A percentile compares a stretch with the other conserved stretches of the same genome.
Conservation (phyloP, 345 rosid species). For the Anacardium occidentale region DNA sequence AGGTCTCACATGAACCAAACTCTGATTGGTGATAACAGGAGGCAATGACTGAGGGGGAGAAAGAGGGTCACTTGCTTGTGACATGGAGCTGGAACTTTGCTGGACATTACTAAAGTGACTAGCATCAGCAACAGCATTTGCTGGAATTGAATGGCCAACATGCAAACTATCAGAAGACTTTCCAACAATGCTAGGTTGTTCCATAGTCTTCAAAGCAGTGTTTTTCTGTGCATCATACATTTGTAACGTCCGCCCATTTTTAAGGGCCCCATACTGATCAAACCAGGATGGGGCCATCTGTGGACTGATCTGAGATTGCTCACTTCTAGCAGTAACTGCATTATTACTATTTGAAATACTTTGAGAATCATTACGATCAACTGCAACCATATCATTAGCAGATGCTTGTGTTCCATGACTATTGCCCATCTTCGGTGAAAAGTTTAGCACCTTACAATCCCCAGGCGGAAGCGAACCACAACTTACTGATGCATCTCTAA, state of each 20-base stretch:
- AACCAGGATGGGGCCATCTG: slow-evolving; percentile 85
- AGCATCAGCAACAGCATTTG: slow-evolving; percentile 35
- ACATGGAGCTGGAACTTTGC: slow-evolving; percentile 30
- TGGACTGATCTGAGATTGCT: slow-evolving; percentile 57
- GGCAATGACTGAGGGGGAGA: slow-evolving; percentile 37
- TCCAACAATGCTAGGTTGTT: slow-evolving; percentile 40
- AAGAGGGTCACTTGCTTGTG: slow-evolving; percentile 36
- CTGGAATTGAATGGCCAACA: slow-evolving; percentile 33
- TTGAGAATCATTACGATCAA: slow-evolving; percentile 40
- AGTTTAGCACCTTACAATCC: slow-evolving; percentile 37
- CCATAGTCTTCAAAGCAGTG: slow-evolving; percentile 38
- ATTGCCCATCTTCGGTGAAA: slow-evolving; percentile 30
- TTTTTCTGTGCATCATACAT: slow-evolving; percentile 39
- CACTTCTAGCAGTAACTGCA: slow-evolving; percentile 39
- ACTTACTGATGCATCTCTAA: slow-evolving; percentile 34
- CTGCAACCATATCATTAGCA: slow-evolving; percentile 31
- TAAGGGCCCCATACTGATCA: slow-evolving; percentile 63
- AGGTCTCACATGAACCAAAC: slow-evolving; percentile 30
- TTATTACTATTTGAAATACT: slow-evolving; percentile 34
- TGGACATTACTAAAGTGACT: slow-evolving; percentile 29
- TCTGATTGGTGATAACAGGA: slow-evolving; percentile 36
- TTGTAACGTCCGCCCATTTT: slow-evolving; percentile 60
- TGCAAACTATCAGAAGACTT: slow-evolving; percentile 45
- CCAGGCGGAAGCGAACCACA: slow-evolving; percentile 26
- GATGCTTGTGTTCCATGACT: slow-evolving; percentile 29